Conservation (phyloP, 23 red algal species). For the Chondrus crispus region DNA sequence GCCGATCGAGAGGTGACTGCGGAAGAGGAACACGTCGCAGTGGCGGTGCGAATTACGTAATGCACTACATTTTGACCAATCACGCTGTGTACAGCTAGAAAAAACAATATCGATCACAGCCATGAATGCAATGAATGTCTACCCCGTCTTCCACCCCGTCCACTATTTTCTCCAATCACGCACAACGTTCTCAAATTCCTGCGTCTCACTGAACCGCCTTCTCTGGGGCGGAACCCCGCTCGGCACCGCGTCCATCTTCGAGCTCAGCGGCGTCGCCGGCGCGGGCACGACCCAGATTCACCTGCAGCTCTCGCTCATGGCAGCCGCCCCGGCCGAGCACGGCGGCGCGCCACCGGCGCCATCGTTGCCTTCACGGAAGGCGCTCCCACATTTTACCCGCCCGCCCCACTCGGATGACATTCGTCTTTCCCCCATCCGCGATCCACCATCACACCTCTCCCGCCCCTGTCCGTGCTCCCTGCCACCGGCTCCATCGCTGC, state of each 20-base stretch:
- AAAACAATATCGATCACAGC: too few species aligned
- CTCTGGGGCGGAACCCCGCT: constrained; percentile 50
- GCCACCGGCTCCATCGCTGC: too few species aligned
- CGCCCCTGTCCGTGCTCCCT: too few species aligned
- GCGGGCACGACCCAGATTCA: constrained; percentile 76
- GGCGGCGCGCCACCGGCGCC: too few species aligned
- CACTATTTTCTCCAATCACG: neutral
- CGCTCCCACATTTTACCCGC: too few species aligned
- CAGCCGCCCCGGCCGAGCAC: neutral
- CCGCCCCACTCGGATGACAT: too few species aligned
- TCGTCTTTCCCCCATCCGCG: too few species aligned
- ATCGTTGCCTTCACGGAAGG: too few species aligned
- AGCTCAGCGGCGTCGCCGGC: constrained; percentile 70
- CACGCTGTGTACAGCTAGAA: too few species aligned
- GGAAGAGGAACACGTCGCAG: constrained; percentile 70
- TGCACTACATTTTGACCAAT: too few species aligned
- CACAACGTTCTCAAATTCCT: constrained; percentile 15
- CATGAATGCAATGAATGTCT: too few species aligned
- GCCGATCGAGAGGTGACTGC: neutral
- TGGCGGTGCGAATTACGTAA: constrained; percentile 65
- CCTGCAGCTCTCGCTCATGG: constrained; percentile 65
- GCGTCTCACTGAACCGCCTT: constrained; percentile 23
- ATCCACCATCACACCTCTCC: too few species aligned
- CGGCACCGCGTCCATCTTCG: constrained; percentile 34
- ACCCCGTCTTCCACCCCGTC: neutral